Base-by-base conservation (phyloP, 768 basidiomycete species). In the Mrakia gelida region DNA sequence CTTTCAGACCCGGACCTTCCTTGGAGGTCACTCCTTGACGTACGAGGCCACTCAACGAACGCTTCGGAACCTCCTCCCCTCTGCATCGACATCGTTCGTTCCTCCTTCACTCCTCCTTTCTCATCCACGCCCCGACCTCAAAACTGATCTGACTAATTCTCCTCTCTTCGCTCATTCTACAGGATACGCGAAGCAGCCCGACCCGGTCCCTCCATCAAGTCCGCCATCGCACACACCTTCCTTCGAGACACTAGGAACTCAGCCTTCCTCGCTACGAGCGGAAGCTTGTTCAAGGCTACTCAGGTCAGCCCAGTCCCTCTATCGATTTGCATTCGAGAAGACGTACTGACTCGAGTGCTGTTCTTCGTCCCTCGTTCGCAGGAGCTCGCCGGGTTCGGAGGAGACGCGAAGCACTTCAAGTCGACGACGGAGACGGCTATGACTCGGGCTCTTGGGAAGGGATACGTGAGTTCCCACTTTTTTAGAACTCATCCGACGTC, bases 41-140 rank as follows among this genome's bases (percentile, higher is more conserved):
- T 98, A 96, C 81, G 94, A 98, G 82, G 90, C 89, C 26, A 90
- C 92, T 2, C 84, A 92, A 74, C 87, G 97, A 67, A 90, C 93
- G 76, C 87, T 98, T 30, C 88, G 90, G 9, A 87, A 87, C 62
- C 32, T 65, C 45, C n/a, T 34, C 15, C 49, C 30, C 8, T 11
- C 65, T 4, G 62, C 71, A 10, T 67, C 76, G 7, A 18, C 65
- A 38, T 77, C 70, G 52, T 54, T 45, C 28, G 4, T 54, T 21
- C 21, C 28, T 32, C 23, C 62, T 54, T 3, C 18, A 21, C 18
- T 5, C 49, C 16, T 21, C 2, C 3, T 4, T 13, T 52, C 49
- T 15, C 18, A 2, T 5, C 9, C 2, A 18, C 0, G 16, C 7
- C 21, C 7, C 15, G 49, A 52, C 18, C 15, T 21, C 15, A 13